Evolutionary conservation across 2,329 filamentous ascomycete species (phyloP).

Genomic region (Chaetomiaceae sp.): DNA sequence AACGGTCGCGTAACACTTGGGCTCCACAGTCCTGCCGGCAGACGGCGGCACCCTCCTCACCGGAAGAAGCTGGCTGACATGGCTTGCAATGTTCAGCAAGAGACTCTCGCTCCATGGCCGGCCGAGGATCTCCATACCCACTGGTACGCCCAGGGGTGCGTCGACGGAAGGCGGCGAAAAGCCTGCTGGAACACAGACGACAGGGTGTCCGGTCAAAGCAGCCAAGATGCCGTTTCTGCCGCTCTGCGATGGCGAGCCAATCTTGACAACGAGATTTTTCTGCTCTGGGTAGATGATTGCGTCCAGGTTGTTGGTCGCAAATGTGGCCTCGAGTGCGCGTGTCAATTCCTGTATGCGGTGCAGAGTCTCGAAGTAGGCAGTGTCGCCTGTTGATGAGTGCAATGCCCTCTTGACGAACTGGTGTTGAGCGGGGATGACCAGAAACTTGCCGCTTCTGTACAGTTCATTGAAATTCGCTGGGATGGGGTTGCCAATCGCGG

Average conservation of each 20-base stretch:
- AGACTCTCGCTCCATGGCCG: constrained; percentile 50
- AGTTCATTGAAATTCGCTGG: constrained; percentile 46
- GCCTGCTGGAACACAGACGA: constrained; percentile 47
- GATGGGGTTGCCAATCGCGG: constrained; percentile 35
- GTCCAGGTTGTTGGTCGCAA: constrained; percentile 46
- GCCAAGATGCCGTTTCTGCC: constrained; percentile 49
- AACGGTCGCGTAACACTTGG: constrained; percentile 38
- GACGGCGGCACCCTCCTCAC: constrained; percentile 31
- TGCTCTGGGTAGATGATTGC: constrained; percentile 62
- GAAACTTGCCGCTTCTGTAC: constrained; percentile 46
- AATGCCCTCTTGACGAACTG: constrained; percentile 48
- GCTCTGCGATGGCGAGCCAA: constrained; percentile 53
- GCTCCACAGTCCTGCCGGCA: constrained; percentile 38
- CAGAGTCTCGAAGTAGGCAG: constrained; percentile 45
- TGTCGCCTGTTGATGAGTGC: constrained; percentile 44
- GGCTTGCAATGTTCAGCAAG: constrained; percentile 25
- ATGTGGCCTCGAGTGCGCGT: constrained; percentile 45
- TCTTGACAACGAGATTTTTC: constrained; percentile 56
- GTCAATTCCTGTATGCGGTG: constrained; percentile 50
- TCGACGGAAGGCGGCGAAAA: constrained; percentile 46
- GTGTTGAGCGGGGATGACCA: constrained; percentile 58
- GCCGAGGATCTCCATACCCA: constrained; percentile 62
- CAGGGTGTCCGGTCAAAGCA: constrained; percentile 38
- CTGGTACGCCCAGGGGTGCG: constrained; percentile 54
- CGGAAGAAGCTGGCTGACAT: constrained; percentile 15